Evolutionary conservation across 1,284 basidiomycete species (phyloP).

Genomic region (Ganoderma boninense): DNA sequence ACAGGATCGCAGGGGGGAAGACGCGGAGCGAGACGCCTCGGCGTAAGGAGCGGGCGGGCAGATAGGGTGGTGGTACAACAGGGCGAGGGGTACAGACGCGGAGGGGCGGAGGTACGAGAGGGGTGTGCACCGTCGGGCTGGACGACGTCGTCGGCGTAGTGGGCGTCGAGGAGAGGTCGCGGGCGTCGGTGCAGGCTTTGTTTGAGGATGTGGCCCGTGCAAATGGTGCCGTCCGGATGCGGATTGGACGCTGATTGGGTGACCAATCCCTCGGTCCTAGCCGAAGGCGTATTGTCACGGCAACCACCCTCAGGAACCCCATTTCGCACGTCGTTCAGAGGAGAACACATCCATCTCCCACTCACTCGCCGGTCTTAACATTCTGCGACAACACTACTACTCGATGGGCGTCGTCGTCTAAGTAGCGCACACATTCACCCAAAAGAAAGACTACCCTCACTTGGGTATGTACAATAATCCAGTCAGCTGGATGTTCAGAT

Average conservation of each 20-base stretch:
- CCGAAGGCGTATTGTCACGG: slow-evolving; percentile 35
- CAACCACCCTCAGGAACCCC: slow-evolving; percentile 21
- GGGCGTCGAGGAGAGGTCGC: slow-evolving; percentile 6
- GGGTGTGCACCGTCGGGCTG: slow-evolving; percentile 11
- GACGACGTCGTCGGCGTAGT: slow-evolving; percentile 19
- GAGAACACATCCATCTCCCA: slow-evolving; percentile 8
- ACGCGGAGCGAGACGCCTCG: neutral
- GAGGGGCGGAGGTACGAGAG: slow-evolving; percentile 8
- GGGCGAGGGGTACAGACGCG: slow-evolving; percentile 3
- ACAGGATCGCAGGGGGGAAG: slow-evolving; percentile 1
- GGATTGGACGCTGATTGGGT: slow-evolving; percentile 18
- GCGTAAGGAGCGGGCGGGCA: slow-evolving; percentile 3
- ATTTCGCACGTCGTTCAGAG: neutral
- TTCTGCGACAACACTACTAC: neutral
- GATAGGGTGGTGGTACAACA: slow-evolving; percentile 7
- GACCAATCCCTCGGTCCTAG: slow-evolving; percentile 32
- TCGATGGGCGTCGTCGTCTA: neutral
- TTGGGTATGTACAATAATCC: too few species aligned
- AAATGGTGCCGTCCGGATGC: slow-evolving; percentile 22
- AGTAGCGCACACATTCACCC: neutral
- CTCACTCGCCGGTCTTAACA: neutral
- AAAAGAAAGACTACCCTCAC: neutral
- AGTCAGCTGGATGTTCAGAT: neutral
- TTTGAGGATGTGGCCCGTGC: slow-evolving; percentile 22
- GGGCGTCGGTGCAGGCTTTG: slow-evolving; percentile 25